Base-by-base conservation (phyloP, 352 stramenopile genomes). In the Elongisporangium anandrum region DNA sequence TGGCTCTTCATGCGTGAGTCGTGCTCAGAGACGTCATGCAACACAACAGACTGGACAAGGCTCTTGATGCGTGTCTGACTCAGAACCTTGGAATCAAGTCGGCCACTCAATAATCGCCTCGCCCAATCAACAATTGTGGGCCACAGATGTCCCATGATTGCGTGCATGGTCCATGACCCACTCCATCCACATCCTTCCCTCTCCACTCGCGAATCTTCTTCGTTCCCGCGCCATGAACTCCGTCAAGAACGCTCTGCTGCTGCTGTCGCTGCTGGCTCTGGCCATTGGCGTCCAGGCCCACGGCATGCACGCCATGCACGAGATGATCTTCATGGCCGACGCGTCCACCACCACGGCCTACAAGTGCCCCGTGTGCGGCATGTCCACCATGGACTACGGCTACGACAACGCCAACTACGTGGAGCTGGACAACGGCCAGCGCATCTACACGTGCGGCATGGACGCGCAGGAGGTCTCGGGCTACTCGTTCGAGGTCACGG, bases 361-460 rank as follows among this genome's bases (percentile, higher is more conserved):
- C 58, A 85, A 70, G 59, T 94, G 85, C 62, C 82, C 85, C 15
- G 72, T 86, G 22, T 94, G 85, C 64, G 75, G 79, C 66, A 88
- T 89, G 81, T 79, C 75, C 17, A 87, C 76, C 22, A 52, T 78
- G 15, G 64, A 80, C 16, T 70, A 34, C 54, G 72, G 68, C 61
- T 87, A 87, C 60, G 65, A 85, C 56, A 86, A 87, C 62, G 54
- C 56, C 8, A 90, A 89, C 69, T 90, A 87, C 59, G 71, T 91
- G 45, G 59, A 72, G 50, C 72, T 88, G 34, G 57, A 56, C 21
- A 76, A 90, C 50, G 81, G 79, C 19, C 85, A 94, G 70, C 69
- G 64, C 26, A 63, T 94, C 53, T 91, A 88, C 69, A 77, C 82
- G 45, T 94, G 85, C 59, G 82, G 82, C 52, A 94, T 94, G 85